Base-by-base conservation (phyloP, 2,329 filamentous ascomycete genomes). In the Hypomyces perniciosus region DNA sequence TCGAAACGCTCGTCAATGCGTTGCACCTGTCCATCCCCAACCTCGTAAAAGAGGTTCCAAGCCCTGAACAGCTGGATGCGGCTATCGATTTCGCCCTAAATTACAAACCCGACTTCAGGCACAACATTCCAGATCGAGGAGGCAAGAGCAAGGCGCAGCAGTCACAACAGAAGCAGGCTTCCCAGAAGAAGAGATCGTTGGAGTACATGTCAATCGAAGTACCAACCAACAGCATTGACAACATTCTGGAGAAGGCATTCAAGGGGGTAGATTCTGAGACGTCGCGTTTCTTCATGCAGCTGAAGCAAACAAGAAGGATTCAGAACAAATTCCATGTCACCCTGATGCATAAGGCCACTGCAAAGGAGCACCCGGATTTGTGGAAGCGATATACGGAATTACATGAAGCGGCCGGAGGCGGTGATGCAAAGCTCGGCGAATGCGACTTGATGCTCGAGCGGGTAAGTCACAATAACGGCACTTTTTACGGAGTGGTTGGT, bases 321-420 rank as follows among this genome's bases (percentile, higher is more conserved):
- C 92, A 97, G 68, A 65, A 78, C n/a, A 78, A 84, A 38, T 99
- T 97, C 66, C 93, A 99, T 65, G 88, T 99, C 52, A 99, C 93
- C 0, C 79, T 99, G 37, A 90, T 96, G 66, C 93, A 99, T 68
- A 84, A 85, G 43, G 83, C 85, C 8, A 74, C 73, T 3, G 72
- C 81, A 8, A 74, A 75, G 38, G 70, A 84, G 30, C 69, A 84
- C 56, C 78, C 84, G 0, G 79, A 85, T 7, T 74, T 92, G 48
- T 99, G 93, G 93, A 71, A 85, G 48, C 79, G 76, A 50, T 92
- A 96, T 59, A 67, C 65, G 5, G 71, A 77, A n/a, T 68, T 88
- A 1, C 81, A 88, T 59, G 68, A 72, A 33, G 70, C 62, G 7
- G 56, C 59, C 8, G 65, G 62, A 0, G 56, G 56, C 31, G 54